Base-by-base conservation (phyloP, 2,329 filamentous ascomycete species). In the Elsinoe perseae region DNA sequence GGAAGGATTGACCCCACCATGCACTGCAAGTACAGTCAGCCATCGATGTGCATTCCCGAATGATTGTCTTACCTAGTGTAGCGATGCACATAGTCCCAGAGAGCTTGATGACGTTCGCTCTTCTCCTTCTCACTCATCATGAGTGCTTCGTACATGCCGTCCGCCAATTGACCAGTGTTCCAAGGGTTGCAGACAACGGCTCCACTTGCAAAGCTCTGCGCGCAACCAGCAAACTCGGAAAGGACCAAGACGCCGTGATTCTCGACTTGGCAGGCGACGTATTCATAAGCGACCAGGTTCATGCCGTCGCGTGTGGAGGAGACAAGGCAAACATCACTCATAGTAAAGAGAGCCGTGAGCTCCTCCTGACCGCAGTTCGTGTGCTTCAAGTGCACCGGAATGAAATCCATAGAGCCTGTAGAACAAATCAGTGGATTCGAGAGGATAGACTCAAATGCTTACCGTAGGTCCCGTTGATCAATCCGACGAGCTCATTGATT, bases 381-480 rank as follows among this genome's bases (percentile, higher is more conserved):
- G 75, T 97, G 93, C 66, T 97, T 84, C 76, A 96, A 97, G 73
- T 97, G 93, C 64, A 98, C 97, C 1, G 93, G 93, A 86, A 95
- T 96, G 75, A 96, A 97, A 72, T 97, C 92, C 66, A 97, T 86
- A 28, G 91, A 96, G 69, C 92, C 78, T 81, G 56, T 8, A 48
- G 25, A 32, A 7, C n/a, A 23, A n/a, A 34, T 25, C 12, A 20
- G 25, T 34, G 14, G 16, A 16, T 46, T n/a, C n/a, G 12, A 10
- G 12, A 32, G 21, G 28, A 38, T 43, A 53, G 54, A 14, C 10
- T 25, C 12, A 44, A 57, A 57, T 64, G 56, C 73, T 56, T 67
- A 79, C 78, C 91, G 67, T 96, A 97, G 69, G 88, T 90, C 67
- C 93, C 93, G 68, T 98, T 98, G 75, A 98, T 97, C 59, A 92